Evolutionary conservation across 352 stramenopile genomes (phyloP), one percentile per base, ranked within the genome.

Genomic region (Pseudoperonospora humuli): DNA sequence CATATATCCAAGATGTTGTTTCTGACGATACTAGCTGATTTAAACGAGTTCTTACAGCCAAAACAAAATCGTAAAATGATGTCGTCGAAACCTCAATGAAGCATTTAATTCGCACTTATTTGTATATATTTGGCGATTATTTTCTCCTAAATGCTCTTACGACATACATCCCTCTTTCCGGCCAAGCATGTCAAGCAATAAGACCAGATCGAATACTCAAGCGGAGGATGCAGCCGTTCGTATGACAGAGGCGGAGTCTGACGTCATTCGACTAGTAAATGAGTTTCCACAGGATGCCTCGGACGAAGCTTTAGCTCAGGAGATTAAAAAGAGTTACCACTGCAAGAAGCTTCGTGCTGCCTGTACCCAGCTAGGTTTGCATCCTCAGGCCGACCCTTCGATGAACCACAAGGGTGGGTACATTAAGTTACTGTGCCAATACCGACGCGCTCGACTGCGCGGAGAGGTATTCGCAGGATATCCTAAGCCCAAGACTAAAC

Each of bases 401-500:
- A 38, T 24, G n/a, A 55, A 55, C 17, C 32, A 44, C 9, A 57
- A 57, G 18, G 26, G 41, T 31, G 49, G 49, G 4, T 57, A 51
- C 18, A 45, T 51, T 18, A 24, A 41, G 20, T 25, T 51, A 17
- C 15, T 57, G 14, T 14, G 8, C 5, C 26, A 29, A 28, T 57
- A 57, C 11, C 49, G 49, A 23, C 41, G 49, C 17, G 26, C 49
- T 18, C 43, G 45, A 7, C 21, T 32, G n/a, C 25, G 35, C 13
- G 40, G 41, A 19, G 35, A 51, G 24, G 38, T 31, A 37, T 51
- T 45, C 36, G 10, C 33, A 27, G 41, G 26, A 14, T 29, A 25
- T 45, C 13, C 28, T 34, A 41, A 36, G 21, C 7, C 23, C 19
- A 46, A 31, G 40, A n/a, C 29, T 3, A 51, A 45, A n/a, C 27